Base-by-base conservation (phyloP, 1,284 basidiomycete genomes). In the Trichosporon asahii region DNA sequence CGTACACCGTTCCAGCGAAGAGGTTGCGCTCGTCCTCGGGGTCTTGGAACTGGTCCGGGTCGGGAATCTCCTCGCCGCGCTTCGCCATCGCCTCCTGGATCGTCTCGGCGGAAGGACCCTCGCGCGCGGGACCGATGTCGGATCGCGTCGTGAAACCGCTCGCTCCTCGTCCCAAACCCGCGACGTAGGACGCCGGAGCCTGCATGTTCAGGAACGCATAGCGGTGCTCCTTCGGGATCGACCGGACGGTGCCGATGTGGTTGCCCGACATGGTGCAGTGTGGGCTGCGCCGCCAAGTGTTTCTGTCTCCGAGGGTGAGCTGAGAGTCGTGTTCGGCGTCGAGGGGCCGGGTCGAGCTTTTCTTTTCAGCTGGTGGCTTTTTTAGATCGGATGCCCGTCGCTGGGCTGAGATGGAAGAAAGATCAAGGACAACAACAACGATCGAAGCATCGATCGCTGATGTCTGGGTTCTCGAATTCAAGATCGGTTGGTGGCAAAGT, bases 141-240 rank as follows among this genome's bases (percentile, higher is more conserved):
- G 95, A 97, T 67, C 96, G 91, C 8, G 95, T 99, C 0, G 96
- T 99, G 85, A 99, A 99, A 71, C 96, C 97, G 66, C 95, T 97
- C 66, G 96, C 95, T 83, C 94, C 95, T 87, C 94, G 89, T 85
- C 95, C 94, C 53, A 97, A 90, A 91, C 95, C 94, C 76, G 95
- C 95, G 65, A 97, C 95, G 83, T 96, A 97, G 1, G 92, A 93
- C 2, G 94, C 91, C 68, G 94, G 94, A 9, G 94, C 94, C 15
- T 91, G 89, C 90, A 80, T 79, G 71, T 78, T 76, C 55, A 83
- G 74, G 74, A 83, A 83, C 66, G 73, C 75, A 74, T 83, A 83
- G 61, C 82, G 75, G 33, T 77, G 77, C 71, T 82, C 81, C 76
- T 80, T 80, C 1, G 81, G 81, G 49, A 82, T 75, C 66, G 78